Percentiles rank a stretch among this genome's conserved stretches.
Conservation (phyloP, 495 filamentous ascomycete species). For the Podospora sp. region DNA sequence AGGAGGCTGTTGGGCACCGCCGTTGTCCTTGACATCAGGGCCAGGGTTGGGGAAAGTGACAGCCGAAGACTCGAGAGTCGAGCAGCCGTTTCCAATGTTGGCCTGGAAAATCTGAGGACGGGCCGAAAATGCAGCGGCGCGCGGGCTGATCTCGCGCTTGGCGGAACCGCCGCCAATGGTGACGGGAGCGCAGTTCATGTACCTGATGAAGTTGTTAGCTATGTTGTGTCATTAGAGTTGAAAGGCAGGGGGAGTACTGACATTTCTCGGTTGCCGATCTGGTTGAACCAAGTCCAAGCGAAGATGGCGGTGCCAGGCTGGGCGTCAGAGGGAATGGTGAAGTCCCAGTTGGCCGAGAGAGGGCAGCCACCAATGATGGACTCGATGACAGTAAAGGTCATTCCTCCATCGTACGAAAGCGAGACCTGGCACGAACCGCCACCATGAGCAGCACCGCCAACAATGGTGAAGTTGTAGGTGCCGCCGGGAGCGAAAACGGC, state of each 20-base stretch:
- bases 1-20: constrained; percentile 30
- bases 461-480: constrained; percentile 59
- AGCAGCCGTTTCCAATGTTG: constrained; percentile 58
- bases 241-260: no score
- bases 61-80: constrained; percentile 56
- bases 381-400: constrained; percentile 66
- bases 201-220: no score
- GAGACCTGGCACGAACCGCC: constrained; percentile 69
- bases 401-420: constrained; percentile 64
- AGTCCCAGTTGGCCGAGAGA: constrained; percentile 53
- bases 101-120: constrained; percentile 63
- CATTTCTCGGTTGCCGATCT: constrained; percentile 67
- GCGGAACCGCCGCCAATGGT: constrained; percentile 48
- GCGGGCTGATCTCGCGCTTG: constrained; percentile 37
- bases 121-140: constrained; percentile 46
- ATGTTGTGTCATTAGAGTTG: no score
- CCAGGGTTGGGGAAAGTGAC: constrained; percentile 76
- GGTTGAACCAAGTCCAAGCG: constrained; percentile 68
- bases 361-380: constrained; percentile 67
- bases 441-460: constrained; percentile 59
- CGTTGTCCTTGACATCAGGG: constrained; percentile 45
- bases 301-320: constrained; percentile 63
- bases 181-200: constrained; percentile 68
- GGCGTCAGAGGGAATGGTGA: constrained; percentile 64
- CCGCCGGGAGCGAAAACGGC: constrained; percentile 59